phyloP scores from a whole-genome alignment of 225 moss, liverwort and hornwort genomes.

The Marchantia paleacea region DNA sequence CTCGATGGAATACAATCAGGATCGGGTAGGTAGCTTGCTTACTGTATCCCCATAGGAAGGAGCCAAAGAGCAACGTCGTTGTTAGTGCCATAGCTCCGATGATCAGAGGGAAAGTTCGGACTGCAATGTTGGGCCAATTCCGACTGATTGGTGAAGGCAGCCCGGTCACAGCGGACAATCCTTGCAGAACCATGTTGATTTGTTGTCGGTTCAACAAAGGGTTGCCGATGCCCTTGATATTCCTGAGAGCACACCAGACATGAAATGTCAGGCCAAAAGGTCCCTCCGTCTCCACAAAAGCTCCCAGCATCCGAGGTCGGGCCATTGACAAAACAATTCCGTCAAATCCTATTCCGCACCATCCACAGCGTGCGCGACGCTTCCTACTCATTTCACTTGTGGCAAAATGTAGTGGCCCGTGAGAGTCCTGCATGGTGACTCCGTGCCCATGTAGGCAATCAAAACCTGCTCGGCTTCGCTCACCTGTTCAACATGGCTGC shows the following conservation, averaged over 20 bases:
- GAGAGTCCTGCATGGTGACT: neutral
- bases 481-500: conserved; percentile 9
- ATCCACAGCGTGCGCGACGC: neutral
- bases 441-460: neutral
- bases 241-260: neutral
- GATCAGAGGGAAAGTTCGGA: conserved; percentile 18
- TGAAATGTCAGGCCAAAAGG: neutral
- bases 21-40: neutral
- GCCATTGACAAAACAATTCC: too few species aligned
- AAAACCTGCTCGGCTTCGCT: neutral
- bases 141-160: conserved; percentile 1
- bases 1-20: neutral
- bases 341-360: neutral
- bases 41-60: conserved; percentile 40
- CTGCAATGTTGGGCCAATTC: neutral
- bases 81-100: conserved; percentile 29
- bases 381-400: neutral
- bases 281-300: neutral
- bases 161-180: neutral
- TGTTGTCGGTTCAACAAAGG: conserved; percentile 2
- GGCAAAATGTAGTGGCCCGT: too few species aligned
- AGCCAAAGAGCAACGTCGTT: conserved; percentile 34
- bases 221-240: neutral
- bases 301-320: too few species aligned
- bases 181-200: conserved; percentile 15